A percentile compares a stretch with the other conserved stretches of the same genome.
These are phyloP conservation scores for Aspergillus intermedius DNA, from an alignment of 2,329 filamentous ascomycete species.

Conservation along the genomic window DNA sequence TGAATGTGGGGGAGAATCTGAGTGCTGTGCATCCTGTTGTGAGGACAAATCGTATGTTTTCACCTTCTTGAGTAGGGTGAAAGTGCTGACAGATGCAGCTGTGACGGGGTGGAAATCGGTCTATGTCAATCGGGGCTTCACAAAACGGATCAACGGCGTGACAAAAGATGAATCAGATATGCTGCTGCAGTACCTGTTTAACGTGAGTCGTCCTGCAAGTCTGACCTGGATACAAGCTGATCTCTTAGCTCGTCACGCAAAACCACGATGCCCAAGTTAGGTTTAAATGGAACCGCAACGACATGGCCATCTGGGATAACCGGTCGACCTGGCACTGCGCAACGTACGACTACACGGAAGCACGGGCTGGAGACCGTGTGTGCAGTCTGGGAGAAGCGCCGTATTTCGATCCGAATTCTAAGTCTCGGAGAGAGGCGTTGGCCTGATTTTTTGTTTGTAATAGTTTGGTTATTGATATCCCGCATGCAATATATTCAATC, in stretches of 20 bases:
- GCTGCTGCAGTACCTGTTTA: constrained; percentile 39
- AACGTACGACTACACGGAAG: constrained; percentile 26
- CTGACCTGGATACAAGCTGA: not conserved
- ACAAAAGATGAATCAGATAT: constrained; percentile 39
- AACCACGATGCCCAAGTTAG: constrained; percentile 48
- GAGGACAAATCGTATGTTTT: constrained; percentile 46
- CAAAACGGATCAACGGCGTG: constrained; percentile 39
- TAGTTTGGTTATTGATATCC: not conserved
- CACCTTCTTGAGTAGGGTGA: no score
- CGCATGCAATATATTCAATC: no score
- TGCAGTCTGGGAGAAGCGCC: constrained; percentile 49
- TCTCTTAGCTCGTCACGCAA: constrained; percentile 30
- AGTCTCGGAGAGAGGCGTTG: constrained; percentile 34
- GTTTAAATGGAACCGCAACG: constrained; percentile 46
- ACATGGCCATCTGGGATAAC: constrained; percentile 29
- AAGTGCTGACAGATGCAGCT: constrained; percentile 16
- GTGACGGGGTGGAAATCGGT: constrained; percentile 58
- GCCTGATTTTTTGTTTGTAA: not conserved
- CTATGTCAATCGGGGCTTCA: constrained; percentile 41
- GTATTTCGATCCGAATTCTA: constrained; percentile 41
- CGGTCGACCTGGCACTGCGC: constrained; percentile 40
- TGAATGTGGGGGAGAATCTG: constrained; percentile 50
- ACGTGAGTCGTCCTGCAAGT: constrained; percentile 13
- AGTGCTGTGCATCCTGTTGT: constrained; percentile 51
- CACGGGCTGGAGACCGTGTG: constrained; percentile 43